Base-by-base conservation (phyloP, 2,329 filamentous ascomycete species). In the Ploettnerulaceae sp. region DNA sequence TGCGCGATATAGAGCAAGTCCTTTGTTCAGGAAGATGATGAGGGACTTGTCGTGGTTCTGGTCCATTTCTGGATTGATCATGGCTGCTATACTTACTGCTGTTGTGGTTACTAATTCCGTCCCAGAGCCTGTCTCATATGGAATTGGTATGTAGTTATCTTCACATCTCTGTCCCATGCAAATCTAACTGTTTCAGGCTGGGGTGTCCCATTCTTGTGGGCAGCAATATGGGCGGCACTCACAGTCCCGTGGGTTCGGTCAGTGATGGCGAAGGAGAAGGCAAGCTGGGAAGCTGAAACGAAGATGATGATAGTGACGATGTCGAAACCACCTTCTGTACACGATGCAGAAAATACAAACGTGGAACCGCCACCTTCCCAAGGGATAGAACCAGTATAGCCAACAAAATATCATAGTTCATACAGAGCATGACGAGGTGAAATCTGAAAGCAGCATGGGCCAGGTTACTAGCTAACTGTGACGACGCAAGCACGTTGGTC, bases 11-110 rank as follows among this genome's bases (percentile, higher is more conserved):
- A 61, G 64, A 44, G 67, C 68, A 4, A 69, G 66, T 49, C 66
- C 67, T 7, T 62, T 67, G 4, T 71, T 71, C 51, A 63, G 62
- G 25, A 59, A 64, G 24, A 70, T 71, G 68, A 57, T 71, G 7
- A 60, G 65, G 48, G 55, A 63, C 7, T 64, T 68, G 45, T 69
- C 65, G 14, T 60, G 67, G 38, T 71, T 71, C 56, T 71, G 69
- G 69, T 61, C 65, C 4, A 59, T 70, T 9, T 64, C 67, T 3
- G 61, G 66, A 2, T 48, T 71, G 6, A 28, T 69, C 5, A 53
- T 71, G 12, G 68, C 68, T 5, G 49, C 60, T 9, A 57, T 58
- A 5, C 59, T 69, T 26, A 71, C 69, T 4, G 39, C 52, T 17
- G 48, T 55, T 21, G 43, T 55, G 24, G 38, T 38, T 7, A 50